Evolutionary conservation across 1,284 basidiomycete genomes (phyloP).

Genomic region (Moniliophthora roreri): DNA sequence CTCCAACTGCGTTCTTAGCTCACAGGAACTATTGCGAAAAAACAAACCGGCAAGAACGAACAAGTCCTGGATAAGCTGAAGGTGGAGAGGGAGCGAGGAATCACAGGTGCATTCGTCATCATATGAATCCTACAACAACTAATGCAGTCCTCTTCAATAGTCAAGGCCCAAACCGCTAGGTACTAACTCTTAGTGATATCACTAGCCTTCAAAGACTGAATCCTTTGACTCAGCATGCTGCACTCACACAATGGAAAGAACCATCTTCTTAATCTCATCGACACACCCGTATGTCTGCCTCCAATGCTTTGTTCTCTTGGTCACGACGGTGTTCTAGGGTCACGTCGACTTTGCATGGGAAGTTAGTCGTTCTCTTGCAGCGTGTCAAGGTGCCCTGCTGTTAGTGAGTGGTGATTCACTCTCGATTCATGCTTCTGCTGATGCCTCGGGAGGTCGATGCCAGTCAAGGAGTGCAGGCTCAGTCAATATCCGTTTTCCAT

Average conservation of each 20-base stretch:
- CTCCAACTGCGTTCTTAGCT: constrained; percentile 45
- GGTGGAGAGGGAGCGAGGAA: constrained; percentile 94
- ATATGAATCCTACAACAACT: background rate
- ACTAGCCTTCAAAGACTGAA: constrained; percentile 11
- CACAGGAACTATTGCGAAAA: constrained; percentile 82
- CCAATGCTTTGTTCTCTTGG: background rate
- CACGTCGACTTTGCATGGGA: constrained; percentile 98
- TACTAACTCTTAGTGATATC: constrained; percentile 24
- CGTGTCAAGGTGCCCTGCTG: constrained; percentile 91
- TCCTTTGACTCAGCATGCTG: constrained; percentile 66
- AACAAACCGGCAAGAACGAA: constrained; percentile 67
- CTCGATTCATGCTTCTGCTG: constrained; percentile 1
- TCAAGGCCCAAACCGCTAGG: constrained; percentile 93
- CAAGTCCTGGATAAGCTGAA: constrained; percentile 97
- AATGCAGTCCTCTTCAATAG: constrained; percentile 30
- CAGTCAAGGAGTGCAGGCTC: constrained; percentile 97
- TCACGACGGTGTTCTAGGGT: constrained; percentile 46
- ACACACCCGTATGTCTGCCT: constrained; percentile 81
- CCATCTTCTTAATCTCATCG: constrained; percentile 92
- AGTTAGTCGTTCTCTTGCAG: constrained; percentile 89
- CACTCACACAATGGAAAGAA: constrained; percentile 51
- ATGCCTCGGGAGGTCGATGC: constrained; percentile 71
- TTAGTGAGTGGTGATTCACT: constrained; percentile 48
- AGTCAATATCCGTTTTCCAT: constrained; percentile 95
- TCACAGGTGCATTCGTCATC: constrained; percentile 63